Base-by-base conservation (phyloP, 768 basidiomycete species). In the Calvatia gigantea region DNA sequence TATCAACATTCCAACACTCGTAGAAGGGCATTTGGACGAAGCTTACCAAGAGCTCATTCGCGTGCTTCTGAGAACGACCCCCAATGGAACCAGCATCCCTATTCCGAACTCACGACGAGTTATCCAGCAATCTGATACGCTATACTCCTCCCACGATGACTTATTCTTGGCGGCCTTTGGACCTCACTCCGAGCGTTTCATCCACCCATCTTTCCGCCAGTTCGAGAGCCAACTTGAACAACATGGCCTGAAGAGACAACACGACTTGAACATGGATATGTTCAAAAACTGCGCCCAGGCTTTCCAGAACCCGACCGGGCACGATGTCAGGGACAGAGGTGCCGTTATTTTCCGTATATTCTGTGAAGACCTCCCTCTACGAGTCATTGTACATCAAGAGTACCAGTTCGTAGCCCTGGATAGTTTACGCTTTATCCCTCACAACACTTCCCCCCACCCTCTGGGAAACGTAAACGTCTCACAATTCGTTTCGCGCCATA, bases 361-460 rank as follows among this genome's bases (percentile, higher is more conserved):
- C 47, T 69, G 64, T 33, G 59, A 71, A 19, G 61, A 61, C 9
- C 60, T 78, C 11, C 73, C 77, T 0, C 52, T 73, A 53, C 61
- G 57, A 2, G 58, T 72, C 28, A 29, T 32, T 54, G 1, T 43
- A 60, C 15, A 51, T 58, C 11, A 33, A 44, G 6, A 25, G 64
- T 25, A n/a, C n/a, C 55, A 42, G 1, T 78, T 75, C 73, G 28
- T 29, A 1, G 47, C 62, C 19, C 43, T 79, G 12, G 71, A 74
- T 50, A 42, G 61, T 14, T 49, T 74, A 3, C 55, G 66, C 1
- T 82, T 82, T 52, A 69, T 81, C 39, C 78, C 78, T 2, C 65
- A 75, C 1, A 43, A 63, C 23, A 53, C 56, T 37, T 45, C 53
- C 4, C 38, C 57, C 38, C 59, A 15, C 51, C 58, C 15, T 55